Evolutionary conservation across 164 flowering plant genomes (phyloP).

Genomic region (Stephania yunnanensis): DNA sequence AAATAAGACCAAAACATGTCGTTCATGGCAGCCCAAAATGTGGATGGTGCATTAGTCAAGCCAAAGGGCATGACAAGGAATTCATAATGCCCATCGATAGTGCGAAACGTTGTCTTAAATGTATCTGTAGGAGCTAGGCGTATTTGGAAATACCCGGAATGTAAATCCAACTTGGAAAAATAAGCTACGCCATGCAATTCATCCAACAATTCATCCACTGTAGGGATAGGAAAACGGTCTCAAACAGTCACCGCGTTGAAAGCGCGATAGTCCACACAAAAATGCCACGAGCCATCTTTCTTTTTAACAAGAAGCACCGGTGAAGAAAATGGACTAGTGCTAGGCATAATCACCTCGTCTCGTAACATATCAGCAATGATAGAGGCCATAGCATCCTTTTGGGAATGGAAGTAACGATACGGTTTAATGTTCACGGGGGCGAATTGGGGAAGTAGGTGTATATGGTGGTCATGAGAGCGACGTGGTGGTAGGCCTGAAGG

Average conservation of each 20-base stretch:
- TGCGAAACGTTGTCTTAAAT: not conserved
- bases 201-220: not conserved
- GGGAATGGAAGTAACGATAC: too few relatives aligned
- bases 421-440: too few relatives aligned
- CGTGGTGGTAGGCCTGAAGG: too few relatives aligned
- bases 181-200: not conserved
- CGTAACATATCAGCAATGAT: too few relatives aligned
- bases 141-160: not conserved
- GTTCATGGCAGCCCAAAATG: not conserved
- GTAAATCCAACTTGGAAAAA: not conserved
- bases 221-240: constrained; percentile 1
- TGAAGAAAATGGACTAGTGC: too few relatives aligned
- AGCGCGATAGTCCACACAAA: too few relatives aligned
- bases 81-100: constrained; percentile 1
- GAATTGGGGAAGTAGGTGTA: too few relatives aligned
- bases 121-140: not conserved
- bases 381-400: too few relatives aligned
- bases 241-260: not conserved
- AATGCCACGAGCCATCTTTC: too few relatives aligned
- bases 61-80: constrained; percentile 6
- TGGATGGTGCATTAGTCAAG: not conserved
- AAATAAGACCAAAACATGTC: not conserved
- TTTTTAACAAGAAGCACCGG: too few relatives aligned
- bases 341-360: too few relatives aligned
- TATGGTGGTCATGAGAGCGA: too few relatives aligned